Evolutionary conservation across 805 yeast species (phyloP).

Genomic region (Pichia kluyveri): DNA sequence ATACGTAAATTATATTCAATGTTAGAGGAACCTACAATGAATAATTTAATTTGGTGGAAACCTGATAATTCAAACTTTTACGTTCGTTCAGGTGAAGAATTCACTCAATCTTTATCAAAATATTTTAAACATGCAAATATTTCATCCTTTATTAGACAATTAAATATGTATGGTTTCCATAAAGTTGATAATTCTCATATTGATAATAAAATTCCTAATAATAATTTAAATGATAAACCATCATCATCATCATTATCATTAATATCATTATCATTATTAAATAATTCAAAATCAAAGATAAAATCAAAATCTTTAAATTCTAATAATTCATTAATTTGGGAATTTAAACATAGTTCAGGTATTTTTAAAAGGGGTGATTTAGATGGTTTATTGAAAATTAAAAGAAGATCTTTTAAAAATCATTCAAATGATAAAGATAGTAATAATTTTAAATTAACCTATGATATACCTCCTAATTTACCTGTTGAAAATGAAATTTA

Average conservation of each 20-base stretch:
- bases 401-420: constrained; percentile 51
- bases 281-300: constrained; percentile 3
- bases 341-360: constrained; percentile 77
- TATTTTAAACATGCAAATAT: constrained; percentile 78
- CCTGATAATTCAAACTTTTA: constrained; percentile 57
- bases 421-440: constrained; percentile 21
- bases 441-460: constrained; percentile 18
- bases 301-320: not conserved
- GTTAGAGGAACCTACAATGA: constrained; percentile 68
- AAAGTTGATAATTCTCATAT: constrained; percentile 45
- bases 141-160: constrained; percentile 69
- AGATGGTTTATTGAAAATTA: constrained; percentile 64
- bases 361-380: constrained; percentile 74
- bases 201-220: not conserved
- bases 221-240: not conserved
- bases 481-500: not conserved
- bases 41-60: constrained; percentile 83
- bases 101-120: constrained; percentile 58
- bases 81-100: constrained; percentile 80
- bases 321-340: constrained; percentile 44
- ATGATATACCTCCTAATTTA: constrained; percentile 4
- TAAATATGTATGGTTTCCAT: constrained; percentile 79
- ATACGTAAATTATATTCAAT: constrained; percentile 86
- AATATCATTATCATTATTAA: no score
- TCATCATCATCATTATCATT: not conserved